Evolutionary conservation across 129 eudicot species (phyloP), one percentile per base, ranked within the genome.

Genomic region (Tanacetum coccineum): DNA sequence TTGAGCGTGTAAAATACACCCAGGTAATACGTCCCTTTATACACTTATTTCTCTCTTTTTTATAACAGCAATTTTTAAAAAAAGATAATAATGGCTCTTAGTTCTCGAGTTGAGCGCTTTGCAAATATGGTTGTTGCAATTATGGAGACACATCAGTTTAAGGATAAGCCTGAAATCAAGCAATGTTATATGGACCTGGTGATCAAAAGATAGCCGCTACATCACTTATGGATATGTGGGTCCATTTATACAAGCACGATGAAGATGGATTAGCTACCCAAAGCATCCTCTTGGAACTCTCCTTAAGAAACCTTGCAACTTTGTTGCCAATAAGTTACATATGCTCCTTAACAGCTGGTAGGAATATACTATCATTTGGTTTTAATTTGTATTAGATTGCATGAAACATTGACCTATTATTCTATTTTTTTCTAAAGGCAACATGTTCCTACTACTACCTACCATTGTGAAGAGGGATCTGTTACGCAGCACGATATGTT

Each of bases 141-240:
- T n/a, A n/a, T n/a, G n/a, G n/a, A n/a, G n/a, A n/a, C n/a, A n/a
- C 25, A 22, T 22, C 1, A 22, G 25, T 22, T 22, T 22, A 42
- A 70, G 36, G 61, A 77, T 26, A 51, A 56, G 49, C 44, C 72
- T 32, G 70, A 21, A 62, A 62, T 66, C 59, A 62, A 55, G 62
- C 30, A 64, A 51, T 77, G 72, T 56, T 77, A 42, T 71, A 9
- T 77, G 72, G 81, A 77, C 51, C 52, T 70, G 36, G 81, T 71
- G 76, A 77, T 77, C 81, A 77, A 50, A 77, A 48, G 62, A 77
- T 77, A 48, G 46, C 76, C 1, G 76, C 76, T 46, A 62, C 72
- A n/a, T 13, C 15, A n/a, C 82, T 77, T 22, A 49, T 77, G 74
- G 82, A 81, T 65, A 77, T 81, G 63, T 81, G 85, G 76, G 82